These are phyloP conservation scores for Salix caprea DNA, from an alignment of 345 rosid genomes.

Conservation along the genomic window DNA sequence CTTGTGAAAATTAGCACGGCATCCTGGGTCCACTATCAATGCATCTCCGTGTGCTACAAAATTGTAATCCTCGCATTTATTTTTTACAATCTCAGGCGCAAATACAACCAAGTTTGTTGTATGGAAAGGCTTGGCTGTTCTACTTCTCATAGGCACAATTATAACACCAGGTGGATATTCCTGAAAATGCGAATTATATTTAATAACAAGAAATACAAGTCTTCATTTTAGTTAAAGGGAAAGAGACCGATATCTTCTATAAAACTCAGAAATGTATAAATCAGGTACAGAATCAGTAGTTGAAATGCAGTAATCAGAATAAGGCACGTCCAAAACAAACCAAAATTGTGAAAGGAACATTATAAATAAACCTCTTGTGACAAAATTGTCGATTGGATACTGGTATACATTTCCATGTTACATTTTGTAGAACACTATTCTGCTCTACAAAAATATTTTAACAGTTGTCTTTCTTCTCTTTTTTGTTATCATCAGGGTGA, in stretches of 20 bases:
- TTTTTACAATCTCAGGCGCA: slow-evolving; percentile 45
- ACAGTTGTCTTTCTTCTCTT: too few species aligned
- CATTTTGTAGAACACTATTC: too few species aligned
- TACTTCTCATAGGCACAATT: slow-evolving; percentile 73
- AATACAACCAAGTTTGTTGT: slow-evolving; percentile 75
- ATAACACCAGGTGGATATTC: slow-evolving; percentile 88
- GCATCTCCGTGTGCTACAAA: slow-evolving; percentile 66
- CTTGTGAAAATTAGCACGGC: slow-evolving; percentile 41
- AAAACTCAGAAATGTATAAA: too few species aligned
- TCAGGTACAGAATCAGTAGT: neutral
- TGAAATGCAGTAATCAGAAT: neutral
- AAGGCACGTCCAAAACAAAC: neutral
- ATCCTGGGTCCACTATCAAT: slow-evolving; percentile 84
- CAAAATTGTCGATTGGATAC: too few species aligned
- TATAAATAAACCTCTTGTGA: neutral
- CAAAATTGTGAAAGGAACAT: neutral
- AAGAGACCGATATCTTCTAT: too few species aligned
- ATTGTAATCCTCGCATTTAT: slow-evolving; percentile 23
- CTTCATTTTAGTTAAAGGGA: too few species aligned
- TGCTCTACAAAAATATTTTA: too few species aligned
- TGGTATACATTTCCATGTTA: too few species aligned
- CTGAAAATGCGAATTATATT: slow-evolving; percentile 35
- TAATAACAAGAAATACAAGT: too few species aligned
- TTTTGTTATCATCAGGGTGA: too few species aligned
- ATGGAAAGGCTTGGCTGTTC: slow-evolving; percentile 63